Evolutionary conservation across 2,329 filamentous ascomycete genomes (phyloP).

Genomic region (Fonsecaea nubica): DNA sequence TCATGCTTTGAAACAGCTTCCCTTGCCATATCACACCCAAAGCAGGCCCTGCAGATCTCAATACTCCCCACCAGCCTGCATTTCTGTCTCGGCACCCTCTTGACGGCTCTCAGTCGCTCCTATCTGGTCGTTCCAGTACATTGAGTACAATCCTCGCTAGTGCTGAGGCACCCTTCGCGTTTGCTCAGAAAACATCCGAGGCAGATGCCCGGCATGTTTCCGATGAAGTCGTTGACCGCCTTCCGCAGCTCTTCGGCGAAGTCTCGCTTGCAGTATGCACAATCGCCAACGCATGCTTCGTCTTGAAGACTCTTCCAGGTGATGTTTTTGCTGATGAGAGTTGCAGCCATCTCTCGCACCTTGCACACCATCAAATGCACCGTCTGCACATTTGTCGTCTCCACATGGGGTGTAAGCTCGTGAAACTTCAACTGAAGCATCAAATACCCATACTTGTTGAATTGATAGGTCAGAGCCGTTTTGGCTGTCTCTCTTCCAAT

Average conservation of each 20-base stretch:
- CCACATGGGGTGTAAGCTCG: neutral
- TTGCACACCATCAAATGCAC: neutral
- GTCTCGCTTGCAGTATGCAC: neutral
- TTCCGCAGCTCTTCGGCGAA: neutral
- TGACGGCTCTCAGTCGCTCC: neutral
- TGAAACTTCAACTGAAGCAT: neutral
- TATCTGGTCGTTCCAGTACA: neutral
- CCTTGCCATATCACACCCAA: neutral
- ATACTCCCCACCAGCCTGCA: neutral
- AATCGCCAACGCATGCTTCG: neutral
- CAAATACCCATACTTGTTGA: neutral
- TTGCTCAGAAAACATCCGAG: conserved; percentile 4
- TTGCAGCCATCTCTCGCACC: neutral
- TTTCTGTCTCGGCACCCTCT: neutral
- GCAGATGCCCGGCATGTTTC: conserved; percentile 3
- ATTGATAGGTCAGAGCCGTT: neutral
- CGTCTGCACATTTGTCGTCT: neutral
- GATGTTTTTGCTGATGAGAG: neutral
- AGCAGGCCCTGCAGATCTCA: neutral
- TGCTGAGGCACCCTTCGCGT: neutral
- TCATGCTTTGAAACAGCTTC: neutral
- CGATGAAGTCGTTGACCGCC: neutral
- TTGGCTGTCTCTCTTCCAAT: neutral
- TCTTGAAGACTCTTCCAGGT: neutral
- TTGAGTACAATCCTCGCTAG: neutral